Base-by-base conservation (phyloP, 2,329 filamentous ascomycete genomes). In the Fusarium compactum region DNA sequence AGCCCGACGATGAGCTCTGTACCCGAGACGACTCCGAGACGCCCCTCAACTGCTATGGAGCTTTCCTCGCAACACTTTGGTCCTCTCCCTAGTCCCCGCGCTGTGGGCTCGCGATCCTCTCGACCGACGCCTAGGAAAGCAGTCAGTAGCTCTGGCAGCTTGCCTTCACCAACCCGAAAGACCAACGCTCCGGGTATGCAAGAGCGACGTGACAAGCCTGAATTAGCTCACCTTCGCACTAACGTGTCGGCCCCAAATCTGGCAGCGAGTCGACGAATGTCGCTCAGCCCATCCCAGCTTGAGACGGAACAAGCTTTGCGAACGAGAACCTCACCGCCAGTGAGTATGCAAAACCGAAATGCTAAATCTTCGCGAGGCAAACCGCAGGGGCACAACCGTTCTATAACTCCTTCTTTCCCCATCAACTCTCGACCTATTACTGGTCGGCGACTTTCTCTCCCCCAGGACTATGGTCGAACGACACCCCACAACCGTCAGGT, bases 301-400 rank as follows among this genome's bases (percentile, higher is more conserved):
- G 67, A 65, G 14, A 38, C 60, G 18, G 61, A 74, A 40, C 61
- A 73, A 15, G 58, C 70, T 22, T 76, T 74, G 43, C 79, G 76
- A 58, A 71, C 77, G 12, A 81, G 73, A 56, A 79, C 80, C 0
- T 78, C 81, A 5, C 81, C 82, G 1, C 82, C 83, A 0, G 78
- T 84, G 29, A 84, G 81, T 69, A 80, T 85, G 76, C 78, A 78
- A n/a, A 83, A 80, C 6, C 79, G 81, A 27, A 81, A 79, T 30
- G 76, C 67, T 15, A 79, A 75, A 44, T 66, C 67, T 20, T 44
- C 73, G 5, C 68, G 62, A 14, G 60, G 65, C 7, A 65, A 74
- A 41, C 8, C 62, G 18, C 58, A 62, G 8, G 59, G 60, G 1
- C 63, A 71, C 11, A 64, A 59, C 29, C 55, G 63, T 30, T 58